A percentile compares a stretch with the other conserved stretches of the same genome.
These are phyloP conservation scores for Ceratocystis papillata DNA, from an alignment of 2,329 filamentous ascomycete genomes.

Conservation along the genomic window DNA sequence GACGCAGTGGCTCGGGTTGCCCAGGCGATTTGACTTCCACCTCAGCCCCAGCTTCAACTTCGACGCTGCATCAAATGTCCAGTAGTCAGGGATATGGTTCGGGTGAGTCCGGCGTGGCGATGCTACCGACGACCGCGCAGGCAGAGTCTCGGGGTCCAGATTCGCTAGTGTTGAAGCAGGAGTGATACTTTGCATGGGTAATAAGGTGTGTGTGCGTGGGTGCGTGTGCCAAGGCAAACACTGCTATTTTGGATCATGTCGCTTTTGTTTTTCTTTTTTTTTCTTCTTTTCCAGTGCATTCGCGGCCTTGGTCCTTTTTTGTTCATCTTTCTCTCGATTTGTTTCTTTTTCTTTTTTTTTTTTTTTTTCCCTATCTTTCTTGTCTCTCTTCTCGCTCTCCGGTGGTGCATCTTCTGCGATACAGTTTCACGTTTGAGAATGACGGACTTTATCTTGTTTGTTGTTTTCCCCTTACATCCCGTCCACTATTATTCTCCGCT, in stretches of 20 bases:
- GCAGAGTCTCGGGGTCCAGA: neutral
- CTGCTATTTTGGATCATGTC: neutral
- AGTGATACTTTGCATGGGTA: slow-evolving; percentile 1
- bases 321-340: neutral
- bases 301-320: neutral
- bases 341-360: slow-evolving; percentile 4
- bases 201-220: neutral
- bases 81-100: neutral
- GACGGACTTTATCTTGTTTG: neutral
- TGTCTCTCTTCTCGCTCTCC: neutral
- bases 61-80: neutral
- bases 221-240: neutral
- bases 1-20: neutral
- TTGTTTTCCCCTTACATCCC: neutral
- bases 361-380: neutral
- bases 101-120: neutral
- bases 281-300: slow-evolving; percentile 7
- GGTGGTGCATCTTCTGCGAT: slow-evolving; percentile 8
- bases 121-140: neutral
- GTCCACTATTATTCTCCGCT: slow-evolving; percentile 3
- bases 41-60: neutral
- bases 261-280: neutral
- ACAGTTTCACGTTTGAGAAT: slow-evolving; percentile 8
- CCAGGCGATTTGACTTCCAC: neutral
- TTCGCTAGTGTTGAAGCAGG: slow-evolving; percentile 2